Evolutionary conservation across 2,329 filamentous ascomycete genomes (phyloP), one percentile per base, ranked within the genome.

Genomic region (Fusarium redolens): DNA sequence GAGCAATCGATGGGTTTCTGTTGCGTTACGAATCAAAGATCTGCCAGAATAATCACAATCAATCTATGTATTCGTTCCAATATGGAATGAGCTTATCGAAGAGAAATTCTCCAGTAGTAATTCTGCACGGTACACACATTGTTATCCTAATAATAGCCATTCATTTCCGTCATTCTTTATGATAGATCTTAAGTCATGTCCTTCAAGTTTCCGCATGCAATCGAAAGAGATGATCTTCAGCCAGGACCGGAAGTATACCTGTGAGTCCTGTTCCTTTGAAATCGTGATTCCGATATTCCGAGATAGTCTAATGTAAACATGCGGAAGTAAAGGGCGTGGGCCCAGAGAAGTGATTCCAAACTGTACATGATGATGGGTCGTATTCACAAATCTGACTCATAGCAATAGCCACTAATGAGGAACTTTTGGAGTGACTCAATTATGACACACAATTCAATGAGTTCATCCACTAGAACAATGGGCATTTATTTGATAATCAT

Each of bases 281-380:
- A 44, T 31, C 13, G 20, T n/a, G 4, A 41, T 31, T 28, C 10
- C 7, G 41, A 41, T 18, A 5, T 6, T 20, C 28, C 7, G 9
- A 31, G 28, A 18, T 18, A 31, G 25, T 30, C 25, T 18, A 8
- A 30, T 35, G 12, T 52, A 14, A 28, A 17, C 5, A 33, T 58
- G 13, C 9, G 20, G 20, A 52, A 12, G 30, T 17, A 18, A 25
- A 33, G 10, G 18, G 22, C 30, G 28, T 41, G 28, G 52, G 30
- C n/a, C 40, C 9, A 22, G 15, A 33, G 37, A 55, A 55, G 55
- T 62, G 48, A 65, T 55, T 65, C 62, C 57, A 65, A 62, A 55
- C 41, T 8, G 25, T 62, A 44, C 31, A 35, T 44, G 20, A 45
- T 28, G 20, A 31, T 22, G 22, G 31, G 18, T 54, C 22, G 7